Evolutionary conservation across 192 early-diverging fungal species (phyloP).

Genomic region (Linnemannia exigua): DNA sequence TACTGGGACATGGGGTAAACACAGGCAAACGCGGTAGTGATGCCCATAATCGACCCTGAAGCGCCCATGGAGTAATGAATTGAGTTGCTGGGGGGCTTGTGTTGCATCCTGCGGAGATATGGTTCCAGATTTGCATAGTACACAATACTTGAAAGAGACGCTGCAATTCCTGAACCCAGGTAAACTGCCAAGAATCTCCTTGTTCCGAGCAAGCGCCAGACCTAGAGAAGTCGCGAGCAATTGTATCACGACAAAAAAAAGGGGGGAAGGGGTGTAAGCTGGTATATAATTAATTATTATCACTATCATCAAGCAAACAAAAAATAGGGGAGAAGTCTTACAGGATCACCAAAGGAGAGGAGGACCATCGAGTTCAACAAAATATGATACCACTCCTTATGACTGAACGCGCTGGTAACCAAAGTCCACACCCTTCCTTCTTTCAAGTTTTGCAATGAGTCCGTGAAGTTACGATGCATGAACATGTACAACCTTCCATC

Average conservation of each 20-base stretch:
- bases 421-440: constrained; percentile 62
- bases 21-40: constrained; percentile 64
- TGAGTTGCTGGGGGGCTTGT: constrained; percentile 16
- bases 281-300: background rate
- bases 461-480: constrained; percentile 62
- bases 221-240: background rate
- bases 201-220: constrained; percentile 53
- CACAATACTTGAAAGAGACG: constrained; percentile 49
- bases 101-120: constrained; percentile 33
- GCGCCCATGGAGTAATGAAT: constrained; percentile 61
- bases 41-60: constrained; percentile 63
- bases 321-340: background rate
- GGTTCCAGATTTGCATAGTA: constrained; percentile 60
- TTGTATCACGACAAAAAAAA: too few species aligned
- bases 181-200: constrained; percentile 60
- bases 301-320: too few species aligned
- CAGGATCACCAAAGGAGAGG: constrained; percentile 61
- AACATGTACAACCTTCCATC: constrained; percentile 56
- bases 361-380: constrained; percentile 64
- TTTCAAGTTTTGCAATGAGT: constrained; percentile 40
- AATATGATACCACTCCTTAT: constrained; percentile 61
- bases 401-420: constrained; percentile 61
- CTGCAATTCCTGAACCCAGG: constrained; percentile 54
- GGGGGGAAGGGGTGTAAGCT: too few species aligned
- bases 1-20: constrained; percentile 59